Base-by-base conservation (phyloP, 139 green algal species). In the Asterochloris erici region DNA sequence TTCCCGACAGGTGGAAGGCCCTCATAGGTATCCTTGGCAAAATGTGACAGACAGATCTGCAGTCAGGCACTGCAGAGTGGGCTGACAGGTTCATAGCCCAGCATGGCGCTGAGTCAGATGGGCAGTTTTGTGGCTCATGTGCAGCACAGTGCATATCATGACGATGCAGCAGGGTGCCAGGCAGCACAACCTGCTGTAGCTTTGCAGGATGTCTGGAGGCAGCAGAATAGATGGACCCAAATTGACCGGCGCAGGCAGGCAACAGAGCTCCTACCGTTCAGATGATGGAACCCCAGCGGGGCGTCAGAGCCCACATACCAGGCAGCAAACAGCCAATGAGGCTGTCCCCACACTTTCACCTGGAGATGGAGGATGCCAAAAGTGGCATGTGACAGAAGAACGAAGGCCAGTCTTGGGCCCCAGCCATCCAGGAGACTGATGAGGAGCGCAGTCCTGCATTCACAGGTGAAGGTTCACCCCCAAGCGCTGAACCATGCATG, bases 21-120 rank as follows among this genome's bases (percentile, higher is more conserved):
- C 11, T 86, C 68, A 81, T 85, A 93, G 0, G 84, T 91, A 15
- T 83, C 63, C 69, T 78, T 81, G 14, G 87, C 74, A 61, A 90
- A 91, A 82, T 93, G 90, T 47, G 82, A 90, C 23, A 91, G 76
- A 28, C 73, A 87, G 54, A 93, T 92, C 89, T 92, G 86, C 54
- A 77, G 21, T 16, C 63, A 54, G 21, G 26, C 38, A 54, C 38
- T 38, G 61, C 77, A 82, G 15, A 78, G 1, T 63, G 47, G 19
- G 21, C 21, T 9, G 66, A 23, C 66, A 21, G 19, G 21, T 26
- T 9, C 19, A 71, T 9, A 71, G 17, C 19, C 66, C 66, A 23
- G 66, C 66, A 2, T 71, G 66, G 66, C 21, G 66, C 17, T 71
- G 21, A 14, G 66, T 6, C 66, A 71, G 66, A 21, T 71, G 4